Percentiles rank a stretch among this genome's conserved stretches.
These are phyloP conservation scores for Mortierella sp. DNA, from an alignment of 371 early-diverging fungal species.

Conservation along the genomic window DNA sequence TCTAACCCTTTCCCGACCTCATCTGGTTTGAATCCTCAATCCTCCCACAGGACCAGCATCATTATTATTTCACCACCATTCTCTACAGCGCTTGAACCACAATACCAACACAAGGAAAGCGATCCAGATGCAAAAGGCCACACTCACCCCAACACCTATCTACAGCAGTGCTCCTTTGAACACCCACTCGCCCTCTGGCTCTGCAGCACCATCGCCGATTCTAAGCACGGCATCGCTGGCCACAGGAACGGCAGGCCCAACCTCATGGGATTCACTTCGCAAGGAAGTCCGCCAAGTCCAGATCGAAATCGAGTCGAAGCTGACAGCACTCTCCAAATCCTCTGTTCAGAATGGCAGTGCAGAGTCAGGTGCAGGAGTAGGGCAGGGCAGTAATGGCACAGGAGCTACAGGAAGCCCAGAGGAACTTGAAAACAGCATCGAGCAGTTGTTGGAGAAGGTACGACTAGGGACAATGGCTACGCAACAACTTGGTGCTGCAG, in stretches of 20 bases:
- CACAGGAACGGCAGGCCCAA: slow-evolving; percentile 15
- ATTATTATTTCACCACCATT: neutral
- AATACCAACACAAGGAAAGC: neutral
- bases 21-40: no score
- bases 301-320: slow-evolving; percentile 44
- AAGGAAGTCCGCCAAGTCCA: slow-evolving; percentile 46
- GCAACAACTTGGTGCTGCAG: no score
- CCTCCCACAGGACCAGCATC: no score
- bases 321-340: slow-evolving; percentile 41
- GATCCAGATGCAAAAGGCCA: slow-evolving; percentile 34
- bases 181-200: slow-evolving; percentile 22
- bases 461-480: no score
- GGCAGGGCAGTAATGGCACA: neutral
- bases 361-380: slow-evolving; percentile 14
- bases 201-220: slow-evolving; percentile 10
- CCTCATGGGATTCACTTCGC: slow-evolving; percentile 41
- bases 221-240: slow-evolving; percentile 34
- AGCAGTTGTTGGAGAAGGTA: slow-evolving; percentile 44
- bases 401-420: slow-evolving; percentile 17
- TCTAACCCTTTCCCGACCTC: no score
- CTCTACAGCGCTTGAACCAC: neutral
- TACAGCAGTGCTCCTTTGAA: slow-evolving; percentile 45
- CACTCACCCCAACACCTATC: slow-evolving; percentile 43
- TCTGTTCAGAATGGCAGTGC: slow-evolving; percentile 14
- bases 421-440: slow-evolving; percentile 35